Evolutionary conservation across 495 filamentous ascomycete species (phyloP), one percentile per base, ranked within the genome.

Genomic region (Aspergillus olivimuriae): DNA sequence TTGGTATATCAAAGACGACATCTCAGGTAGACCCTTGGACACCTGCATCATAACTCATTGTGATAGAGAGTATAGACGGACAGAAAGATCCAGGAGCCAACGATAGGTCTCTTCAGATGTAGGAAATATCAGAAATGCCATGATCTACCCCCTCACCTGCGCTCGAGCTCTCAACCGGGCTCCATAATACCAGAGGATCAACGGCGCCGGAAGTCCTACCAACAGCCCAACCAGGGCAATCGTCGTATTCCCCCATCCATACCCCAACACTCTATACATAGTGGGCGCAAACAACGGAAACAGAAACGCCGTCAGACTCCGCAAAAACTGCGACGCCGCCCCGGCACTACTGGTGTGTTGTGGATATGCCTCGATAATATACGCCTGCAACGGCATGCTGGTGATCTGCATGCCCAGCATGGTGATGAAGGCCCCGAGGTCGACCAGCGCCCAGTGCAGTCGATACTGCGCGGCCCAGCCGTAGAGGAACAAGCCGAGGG

Each of bases 271-370:
- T 4, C 57, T 34, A 50, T 76, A 87, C 72, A 87, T 63, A n/a
- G 62, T 65, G 2, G 81, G 82, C 3, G 83, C 81, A 50, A 89
- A 89, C 4, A 92, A 63, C 12, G 86, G 86, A 42, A 92, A 89
- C 4, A 70, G 73, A 56, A 89, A 88, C 2, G 84, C 85, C 1
- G 80, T 77, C 14, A 88, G 34, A 18, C 67, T 77, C 18, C 87
- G 70, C 43, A 90, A 52, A 6, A 88, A 72, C 5, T 1, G 87
- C 84, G 0, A 28, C n/a, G n/a, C n/a, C n/a, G 71, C 82, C 11
- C 86, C 56, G 0, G 84, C 88, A 44, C 74, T 81, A 4, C 86
- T 85, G 2, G 85, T 82, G 58, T 75, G 90, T 5, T 72, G 69
- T 14, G 77, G 76, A 60, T 88, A 89, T 2, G 79, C 23, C 61